Conservation (phyloP, 2,329 filamentous ascomycete genomes). For the Trichothecium roseum region DNA sequence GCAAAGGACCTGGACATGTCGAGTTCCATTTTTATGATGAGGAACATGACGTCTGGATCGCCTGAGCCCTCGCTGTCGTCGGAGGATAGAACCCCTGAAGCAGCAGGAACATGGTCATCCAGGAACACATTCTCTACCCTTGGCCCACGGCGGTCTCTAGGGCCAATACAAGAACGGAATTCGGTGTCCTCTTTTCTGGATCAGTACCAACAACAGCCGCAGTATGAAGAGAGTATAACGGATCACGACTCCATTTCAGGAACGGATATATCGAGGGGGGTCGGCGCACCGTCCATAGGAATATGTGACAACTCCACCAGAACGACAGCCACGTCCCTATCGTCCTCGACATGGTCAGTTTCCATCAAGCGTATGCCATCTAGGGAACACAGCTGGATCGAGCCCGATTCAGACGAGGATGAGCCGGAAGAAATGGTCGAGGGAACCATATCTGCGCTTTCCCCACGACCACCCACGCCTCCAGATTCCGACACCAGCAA, state of each 20-base stretch:
- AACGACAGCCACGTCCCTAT: slow-evolving; percentile 25
- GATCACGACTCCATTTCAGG: slow-evolving; percentile 21
- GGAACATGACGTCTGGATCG: slow-evolving; percentile 40
- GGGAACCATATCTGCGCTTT: slow-evolving; percentile 9
- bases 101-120: slow-evolving; percentile 9
- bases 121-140: slow-evolving; percentile 18
- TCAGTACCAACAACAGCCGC: slow-evolving; percentile 7
- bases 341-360: slow-evolving; percentile 15
- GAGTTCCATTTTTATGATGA: slow-evolving; percentile 34
- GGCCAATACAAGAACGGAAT: slow-evolving; percentile 23
- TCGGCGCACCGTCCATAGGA: slow-evolving; percentile 20
- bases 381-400: slow-evolving; percentile 25
- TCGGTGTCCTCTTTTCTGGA: slow-evolving; percentile 24
- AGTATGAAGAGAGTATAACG: slow-evolving; percentile 15
- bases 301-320: slow-evolving; percentile 22
- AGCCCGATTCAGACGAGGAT: slow-evolving; percentile 23
- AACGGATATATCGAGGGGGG: slow-evolving; percentile 18
- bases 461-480: slow-evolving; percentile 20
- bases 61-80: slow-evolving; percentile 27
- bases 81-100: slow-evolving; percentile 10
- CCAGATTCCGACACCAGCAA: slow-evolving; percentile 9
- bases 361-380: slow-evolving; percentile 14
- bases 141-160: slow-evolving; percentile 18
- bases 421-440: slow-evolving; percentile 8
- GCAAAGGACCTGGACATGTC: slow-evolving; percentile 42